Conservation (phyloP, 129 eudicot species). For the Ambrosia artemisiifolia region DNA sequence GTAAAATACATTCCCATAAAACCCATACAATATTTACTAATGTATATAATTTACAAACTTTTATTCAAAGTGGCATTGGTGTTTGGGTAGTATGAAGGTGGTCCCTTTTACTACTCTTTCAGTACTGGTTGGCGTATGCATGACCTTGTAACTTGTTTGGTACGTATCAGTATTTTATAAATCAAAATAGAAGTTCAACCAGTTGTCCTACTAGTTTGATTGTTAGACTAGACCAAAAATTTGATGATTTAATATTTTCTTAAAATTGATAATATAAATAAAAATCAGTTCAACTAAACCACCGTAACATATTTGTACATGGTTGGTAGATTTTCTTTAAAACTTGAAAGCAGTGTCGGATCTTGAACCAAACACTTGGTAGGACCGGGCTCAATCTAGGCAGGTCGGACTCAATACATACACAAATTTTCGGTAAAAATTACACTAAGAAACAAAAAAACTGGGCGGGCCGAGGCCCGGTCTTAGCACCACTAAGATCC, state of each 20-base stretch:
- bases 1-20: neutral
- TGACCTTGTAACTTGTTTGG: slow-evolving; percentile 14
- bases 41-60: neutral
- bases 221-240: neutral
- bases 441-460: no score
- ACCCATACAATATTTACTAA: neutral
- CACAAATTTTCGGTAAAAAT: no score
- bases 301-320: no score
- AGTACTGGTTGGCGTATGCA: slow-evolving; percentile 5
- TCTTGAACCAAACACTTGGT: no score
- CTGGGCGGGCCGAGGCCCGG: no score
- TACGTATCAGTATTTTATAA: neutral
- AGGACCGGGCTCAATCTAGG: no score
- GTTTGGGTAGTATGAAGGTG: slow-evolving; percentile 12
- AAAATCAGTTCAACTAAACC: no score
- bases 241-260: neutral
- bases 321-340: no score
- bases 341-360: no score
- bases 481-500: no score
- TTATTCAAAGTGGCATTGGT: slow-evolving; percentile 19
- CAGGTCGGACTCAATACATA: no score
- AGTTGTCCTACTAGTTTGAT: neutral
- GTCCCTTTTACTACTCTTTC: slow-evolving; percentile 20
- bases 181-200: neutral
- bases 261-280: no score